Evolutionary conservation across 2,329 filamentous ascomycete genomes (phyloP).

Genomic region (Ceratocystiopsis minuta): DNA sequence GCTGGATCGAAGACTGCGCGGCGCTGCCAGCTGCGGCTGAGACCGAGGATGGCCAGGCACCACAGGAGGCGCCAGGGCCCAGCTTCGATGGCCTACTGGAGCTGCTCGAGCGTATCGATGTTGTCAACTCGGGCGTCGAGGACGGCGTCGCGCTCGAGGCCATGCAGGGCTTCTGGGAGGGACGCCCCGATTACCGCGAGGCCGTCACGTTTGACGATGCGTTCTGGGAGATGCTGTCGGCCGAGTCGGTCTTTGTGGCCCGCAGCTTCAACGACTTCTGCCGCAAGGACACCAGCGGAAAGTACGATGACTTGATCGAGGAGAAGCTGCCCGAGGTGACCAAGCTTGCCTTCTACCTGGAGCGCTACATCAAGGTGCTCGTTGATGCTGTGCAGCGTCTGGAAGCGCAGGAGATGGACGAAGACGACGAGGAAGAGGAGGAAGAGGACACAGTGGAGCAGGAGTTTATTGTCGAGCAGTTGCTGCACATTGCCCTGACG

Average conservation of each 20-base stretch:
- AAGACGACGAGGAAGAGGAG: slow-evolving; percentile 47
- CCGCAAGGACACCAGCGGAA: slow-evolving; percentile 52
- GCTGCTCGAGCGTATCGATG: slow-evolving; percentile 81
- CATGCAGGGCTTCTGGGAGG: slow-evolving; percentile 93
- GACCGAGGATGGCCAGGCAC: slow-evolving; percentile 30
- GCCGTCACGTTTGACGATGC: slow-evolving; percentile 51
- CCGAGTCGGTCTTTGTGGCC: slow-evolving; percentile 77
- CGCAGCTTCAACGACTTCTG: slow-evolving; percentile 93
- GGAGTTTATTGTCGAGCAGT: slow-evolving; percentile 89
- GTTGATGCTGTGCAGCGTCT: slow-evolving; percentile 43
- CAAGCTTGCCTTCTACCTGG: slow-evolving; percentile 70
- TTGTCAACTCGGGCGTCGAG: slow-evolving; percentile 77
- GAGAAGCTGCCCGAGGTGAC: slow-evolving; percentile 94
- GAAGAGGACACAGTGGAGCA: slow-evolving; percentile 76
- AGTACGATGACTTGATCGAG: slow-evolving; percentile 59
- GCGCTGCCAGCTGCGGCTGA: slow-evolving; percentile 39
- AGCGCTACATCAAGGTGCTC: slow-evolving; percentile 57
- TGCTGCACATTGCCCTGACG: slow-evolving; percentile 79
- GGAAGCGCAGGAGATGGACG: slow-evolving; percentile 24
- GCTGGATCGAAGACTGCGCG: slow-evolving; percentile 96
- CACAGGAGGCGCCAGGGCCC: slow-evolving; percentile 39
- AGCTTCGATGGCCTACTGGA: slow-evolving; percentile 75
- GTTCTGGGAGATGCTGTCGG: slow-evolving; percentile 66
- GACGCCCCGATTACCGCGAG: slow-evolving; percentile 66
- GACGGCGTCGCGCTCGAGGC: slow-evolving; percentile 82